These are phyloP conservation scores for Dentiscutata heterogama DNA, from an alignment of 371 early-diverging fungal species.

Conservation along the genomic window DNA sequence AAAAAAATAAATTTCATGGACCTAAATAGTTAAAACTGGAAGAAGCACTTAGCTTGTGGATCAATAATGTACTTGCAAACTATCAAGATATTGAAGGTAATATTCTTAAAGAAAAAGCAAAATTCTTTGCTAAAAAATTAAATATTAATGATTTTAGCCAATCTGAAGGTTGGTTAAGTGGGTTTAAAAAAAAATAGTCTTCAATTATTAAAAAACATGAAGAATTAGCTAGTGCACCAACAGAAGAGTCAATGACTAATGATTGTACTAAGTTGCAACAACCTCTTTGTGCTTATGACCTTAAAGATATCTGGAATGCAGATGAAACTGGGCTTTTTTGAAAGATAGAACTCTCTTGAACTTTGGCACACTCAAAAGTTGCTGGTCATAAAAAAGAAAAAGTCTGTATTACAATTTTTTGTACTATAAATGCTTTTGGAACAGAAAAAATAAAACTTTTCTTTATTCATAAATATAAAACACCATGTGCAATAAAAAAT, in stretches of 20 bases:
- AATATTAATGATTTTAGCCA: slow-evolving; percentile 13
- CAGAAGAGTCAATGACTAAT: neutral
- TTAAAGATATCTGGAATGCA: slow-evolving; percentile 2
- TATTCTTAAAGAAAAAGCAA: no score
- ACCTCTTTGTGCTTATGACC: neutral
- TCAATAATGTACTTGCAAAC: slow-evolving; percentile 19
- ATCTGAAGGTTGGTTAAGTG: neutral
- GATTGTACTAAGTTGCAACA: neutral
- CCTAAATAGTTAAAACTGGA: slow-evolving; percentile 25
- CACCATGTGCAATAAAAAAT: no score
- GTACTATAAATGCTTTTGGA: neutral
- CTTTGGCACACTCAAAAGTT: neutral
- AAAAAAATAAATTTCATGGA: slow-evolving; percentile 9
- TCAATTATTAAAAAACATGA: slow-evolving; percentile 19
- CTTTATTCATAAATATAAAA: no score
- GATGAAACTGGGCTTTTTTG: slow-evolving; percentile 26
- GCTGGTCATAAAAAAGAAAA: slow-evolving; percentile 19
- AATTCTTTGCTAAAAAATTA: neutral
- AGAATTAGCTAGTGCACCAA: neutral
- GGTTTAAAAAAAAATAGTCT: slow-evolving; percentile 17
- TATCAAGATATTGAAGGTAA: neutral
- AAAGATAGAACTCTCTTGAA: neutral
- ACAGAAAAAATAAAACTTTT: no score
- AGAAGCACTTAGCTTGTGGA: slow-evolving; percentile 24
- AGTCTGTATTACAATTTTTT: neutral